Evolutionary conservation across 176 grass and related monocot species (phyloP).

Genomic region (Aegilops umbellulata): DNA sequence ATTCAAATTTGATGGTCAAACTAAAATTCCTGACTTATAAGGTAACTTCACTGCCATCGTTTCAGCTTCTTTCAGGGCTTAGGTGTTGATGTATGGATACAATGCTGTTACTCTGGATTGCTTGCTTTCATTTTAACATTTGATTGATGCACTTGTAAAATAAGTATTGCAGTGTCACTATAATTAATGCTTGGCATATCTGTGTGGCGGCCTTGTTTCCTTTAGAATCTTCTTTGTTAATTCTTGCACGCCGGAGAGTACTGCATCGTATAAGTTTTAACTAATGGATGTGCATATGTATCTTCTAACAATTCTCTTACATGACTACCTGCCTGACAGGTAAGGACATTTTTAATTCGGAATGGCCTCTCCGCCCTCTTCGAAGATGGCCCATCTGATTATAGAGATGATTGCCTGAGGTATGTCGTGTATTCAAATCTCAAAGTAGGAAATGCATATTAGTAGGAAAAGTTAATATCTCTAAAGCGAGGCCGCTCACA

Average conservation of each 20-base stretch:
- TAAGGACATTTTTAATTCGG: neutral
- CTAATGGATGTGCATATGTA: neutral
- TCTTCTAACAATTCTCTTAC: neutral
- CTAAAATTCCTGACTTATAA: slow-evolving; percentile 97
- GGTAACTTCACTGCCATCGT: slow-evolving; percentile 35
- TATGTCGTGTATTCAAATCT: slow-evolving; percentile 27
- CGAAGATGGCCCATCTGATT: slow-evolving; percentile 62
- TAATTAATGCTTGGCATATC: neutral
- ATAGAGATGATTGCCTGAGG: slow-evolving; percentile 84
- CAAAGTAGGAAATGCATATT: neutral
- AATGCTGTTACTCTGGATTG: neutral
- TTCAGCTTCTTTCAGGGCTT: slow-evolving; percentile 8
- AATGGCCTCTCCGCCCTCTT: slow-evolving; percentile 56
- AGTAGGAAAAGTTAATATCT: neutral
- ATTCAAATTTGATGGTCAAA: slow-evolving; percentile 95
- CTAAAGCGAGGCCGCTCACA: neutral
- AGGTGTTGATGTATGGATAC: neutral
- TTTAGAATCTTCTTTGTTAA: neutral
- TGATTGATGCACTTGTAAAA: neutral
- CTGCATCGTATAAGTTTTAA: neutral
- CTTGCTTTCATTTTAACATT: neutral
- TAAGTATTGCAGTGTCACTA: neutral
- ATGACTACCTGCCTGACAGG: neutral
- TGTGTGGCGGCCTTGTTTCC: neutral
- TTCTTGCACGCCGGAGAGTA: neutral